Conservation (phyloP, 1,139 yeast species). For the Trichomonascaceae sp. region DNA sequence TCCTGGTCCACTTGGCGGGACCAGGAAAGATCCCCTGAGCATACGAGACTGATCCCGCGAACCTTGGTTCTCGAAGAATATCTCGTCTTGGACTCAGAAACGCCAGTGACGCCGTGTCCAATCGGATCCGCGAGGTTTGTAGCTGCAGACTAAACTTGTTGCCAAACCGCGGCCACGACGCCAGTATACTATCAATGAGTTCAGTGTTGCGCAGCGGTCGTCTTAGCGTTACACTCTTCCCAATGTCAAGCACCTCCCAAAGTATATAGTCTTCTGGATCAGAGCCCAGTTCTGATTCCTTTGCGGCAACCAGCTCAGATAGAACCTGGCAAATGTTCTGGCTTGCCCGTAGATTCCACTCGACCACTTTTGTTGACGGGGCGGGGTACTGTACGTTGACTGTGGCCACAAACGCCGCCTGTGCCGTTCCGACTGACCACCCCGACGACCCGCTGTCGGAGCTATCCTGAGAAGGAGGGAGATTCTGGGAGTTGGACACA, state of each 20-base stretch:
- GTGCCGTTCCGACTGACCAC: no score
- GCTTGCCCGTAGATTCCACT: no score
- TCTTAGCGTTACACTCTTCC: slow-evolving; percentile 6
- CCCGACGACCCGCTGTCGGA: no score
- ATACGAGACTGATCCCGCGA: slow-evolving; percentile 7
- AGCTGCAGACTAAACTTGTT: neutral
- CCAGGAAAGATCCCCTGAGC: slow-evolving; percentile 5
- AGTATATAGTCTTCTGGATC: slow-evolving; percentile 15
- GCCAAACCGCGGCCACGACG: slow-evolving; percentile 13
- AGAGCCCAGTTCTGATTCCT: slow-evolving; percentile 17
- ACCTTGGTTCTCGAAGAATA: slow-evolving; percentile 14
- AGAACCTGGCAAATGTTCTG: slow-evolving; percentile 11
- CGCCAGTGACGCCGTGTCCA: slow-evolving; percentile 20
- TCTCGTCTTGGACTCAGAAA: slow-evolving; percentile 23
- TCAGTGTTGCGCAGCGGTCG: slow-evolving; percentile 21
- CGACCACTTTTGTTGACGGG: no score
- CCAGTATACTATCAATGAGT: slow-evolving; percentile 11
- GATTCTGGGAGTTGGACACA: no score
- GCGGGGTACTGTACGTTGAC: no score
- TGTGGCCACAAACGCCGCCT: no score
- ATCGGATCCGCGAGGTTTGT: slow-evolving; percentile 3
- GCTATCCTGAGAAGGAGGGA: no score
- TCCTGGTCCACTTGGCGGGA: slow-evolving; percentile 11
- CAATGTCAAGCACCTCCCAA: slow-evolving; percentile 17
- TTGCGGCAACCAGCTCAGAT: slow-evolving; percentile 14